A percentile compares a stretch with the other conserved stretches of the same genome.
Conservation (phyloP, 805 yeast species). For the Candida loeiensis region DNA sequence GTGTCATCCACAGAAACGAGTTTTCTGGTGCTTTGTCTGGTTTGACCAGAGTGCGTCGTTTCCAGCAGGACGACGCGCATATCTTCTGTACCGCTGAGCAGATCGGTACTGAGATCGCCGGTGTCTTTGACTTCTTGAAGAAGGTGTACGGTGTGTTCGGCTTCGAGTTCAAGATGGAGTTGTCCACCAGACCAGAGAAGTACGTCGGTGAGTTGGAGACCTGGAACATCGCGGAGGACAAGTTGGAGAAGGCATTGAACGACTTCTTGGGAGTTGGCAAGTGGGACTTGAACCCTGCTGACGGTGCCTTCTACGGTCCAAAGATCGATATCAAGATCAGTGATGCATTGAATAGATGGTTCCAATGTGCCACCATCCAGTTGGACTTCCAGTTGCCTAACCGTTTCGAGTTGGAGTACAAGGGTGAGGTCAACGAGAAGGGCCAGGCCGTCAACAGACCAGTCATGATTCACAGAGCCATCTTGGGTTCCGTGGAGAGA, state of each 20-base stretch:
- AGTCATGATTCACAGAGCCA: slow-evolving; percentile 99
- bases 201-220: slow-evolving; percentile 91
- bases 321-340: slow-evolving; percentile 95
- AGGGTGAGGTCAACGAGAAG: slow-evolving; percentile 56
- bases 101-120: slow-evolving; percentile 79
- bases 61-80: slow-evolving; percentile 99
- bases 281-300: slow-evolving; percentile 96
- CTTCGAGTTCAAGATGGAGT: slow-evolving; percentile 93
- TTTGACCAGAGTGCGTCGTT: slow-evolving; percentile 95
- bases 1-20: slow-evolving; percentile 96
- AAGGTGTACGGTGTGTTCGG: slow-evolving; percentile 89
- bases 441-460: slow-evolving; percentile 71
- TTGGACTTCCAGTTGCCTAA: slow-evolving; percentile 97
- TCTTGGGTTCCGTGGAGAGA: slow-evolving; percentile 96
- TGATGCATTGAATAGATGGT: slow-evolving; percentile 95
- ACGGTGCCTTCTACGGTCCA: slow-evolving; percentile 95
- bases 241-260: slow-evolving; percentile 77
- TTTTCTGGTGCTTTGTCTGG: slow-evolving; percentile 88
- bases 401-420: slow-evolving; percentile 87
- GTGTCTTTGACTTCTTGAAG: slow-evolving; percentile 81
- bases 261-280: slow-evolving; percentile 71
- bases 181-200: slow-evolving; percentile 96
- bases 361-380: slow-evolving; percentile 98
- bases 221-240: slow-evolving; percentile 89
- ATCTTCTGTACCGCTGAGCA: slow-evolving; percentile 93